Evolutionary conservation across 1,284 basidiomycete genomes (phyloP), one percentile per base, ranked within the genome.

Genomic region (Apiotrichum akiyoshidainum): DNA sequence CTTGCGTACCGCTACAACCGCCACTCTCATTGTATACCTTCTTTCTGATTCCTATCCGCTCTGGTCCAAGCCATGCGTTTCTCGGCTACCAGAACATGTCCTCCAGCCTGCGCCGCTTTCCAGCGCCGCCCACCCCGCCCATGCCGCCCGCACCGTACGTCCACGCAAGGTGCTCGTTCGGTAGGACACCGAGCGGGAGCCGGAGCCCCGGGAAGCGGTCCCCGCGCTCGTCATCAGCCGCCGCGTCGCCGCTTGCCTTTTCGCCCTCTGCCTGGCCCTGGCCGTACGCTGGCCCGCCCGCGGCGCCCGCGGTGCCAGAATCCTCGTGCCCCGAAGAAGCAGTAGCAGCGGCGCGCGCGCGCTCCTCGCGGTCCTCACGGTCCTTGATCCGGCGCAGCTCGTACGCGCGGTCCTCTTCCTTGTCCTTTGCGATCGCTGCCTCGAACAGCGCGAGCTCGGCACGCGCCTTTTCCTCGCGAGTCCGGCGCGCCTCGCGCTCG

Each of bases 111-210:
- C 37, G n/a, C 35, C 48, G 35, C 37, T 50, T 50, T 35, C 48
- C 48, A 7, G 34, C 34, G 12, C 46, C 46, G 35, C 37, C 31
- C 2, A 50, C 21, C 3, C 35, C 48, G 35, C 35, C 35, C 35
- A 34, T 17, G 12, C 48, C 48, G 12, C 48, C 34, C 10, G 48
- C 21, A 3, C 48, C 48, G 34, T 50, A 50, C 37, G 48, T 50
- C 48, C 48, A 50, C 48, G 48, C 48, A 6, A 50, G 48, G 48
- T 50, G 48, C 34, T 50, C 48, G 37, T 50, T 50, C 19, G 48
- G 48, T 2, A 50, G 48, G 19, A 50, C 35, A 12, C 48, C 48
- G 22, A 50, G 48, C 21, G 48, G 48, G n/a, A 50, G 35, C 11
- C 37, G 19, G 6, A 50, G 37, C 3, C 22, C 48, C 13, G 35